Conservation (phyloP, 257 asterid genomes). For the Verbascum thapsus region DNA sequence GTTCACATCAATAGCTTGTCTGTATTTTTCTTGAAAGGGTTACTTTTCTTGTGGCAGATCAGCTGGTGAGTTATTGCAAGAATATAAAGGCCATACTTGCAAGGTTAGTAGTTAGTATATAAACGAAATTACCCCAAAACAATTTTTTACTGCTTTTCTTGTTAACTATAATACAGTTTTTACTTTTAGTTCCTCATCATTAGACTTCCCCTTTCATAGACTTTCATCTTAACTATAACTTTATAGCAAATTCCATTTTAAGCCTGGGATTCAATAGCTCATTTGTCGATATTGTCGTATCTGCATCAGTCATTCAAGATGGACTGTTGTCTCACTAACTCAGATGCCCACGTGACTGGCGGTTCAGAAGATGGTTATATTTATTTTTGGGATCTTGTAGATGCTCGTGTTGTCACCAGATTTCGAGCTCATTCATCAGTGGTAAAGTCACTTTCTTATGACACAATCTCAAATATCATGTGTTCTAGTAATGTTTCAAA, state of each 20-base stretch:
- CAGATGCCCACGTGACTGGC: slow-evolving; percentile 86
- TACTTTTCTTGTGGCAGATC: slow-evolving; percentile 48
- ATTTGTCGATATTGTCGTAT: slow-evolving; percentile 11
- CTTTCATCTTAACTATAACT: slow-evolving; percentile 5
- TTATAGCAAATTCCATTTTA: neutral
- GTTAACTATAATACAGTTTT: neutral
- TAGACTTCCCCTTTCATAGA: slow-evolving; percentile 5
- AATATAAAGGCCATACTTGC: slow-evolving; percentile 92
- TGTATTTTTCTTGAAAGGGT: slow-evolving; percentile 7
- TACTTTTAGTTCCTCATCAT: neutral
- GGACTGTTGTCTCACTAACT: slow-evolving; percentile 94
- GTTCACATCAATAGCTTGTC: slow-evolving; percentile 6
- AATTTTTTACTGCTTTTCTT: slow-evolving; percentile 1
- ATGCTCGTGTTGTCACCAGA: slow-evolving; percentile 67
- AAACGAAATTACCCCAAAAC: too few species aligned
- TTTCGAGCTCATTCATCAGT: slow-evolving; percentile 89
- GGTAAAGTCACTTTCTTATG: slow-evolving; percentile 46
- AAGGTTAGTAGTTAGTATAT: slow-evolving; percentile 49
- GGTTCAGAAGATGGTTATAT: slow-evolving; percentile 94
- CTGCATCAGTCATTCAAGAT: slow-evolving; percentile 74
- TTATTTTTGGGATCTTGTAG: slow-evolving; percentile 96
- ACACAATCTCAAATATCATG: neutral
- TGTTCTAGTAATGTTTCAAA: neutral
- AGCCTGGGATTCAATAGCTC: slow-evolving; percentile 1
- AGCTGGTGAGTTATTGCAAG: slow-evolving; percentile 86